Percentiles rank a stretch among this genome's conserved stretches.
Evolutionary conservation across 2,329 filamentous ascomycete species (phyloP).

Genomic region (Cladobotryum protrusum): DNA sequence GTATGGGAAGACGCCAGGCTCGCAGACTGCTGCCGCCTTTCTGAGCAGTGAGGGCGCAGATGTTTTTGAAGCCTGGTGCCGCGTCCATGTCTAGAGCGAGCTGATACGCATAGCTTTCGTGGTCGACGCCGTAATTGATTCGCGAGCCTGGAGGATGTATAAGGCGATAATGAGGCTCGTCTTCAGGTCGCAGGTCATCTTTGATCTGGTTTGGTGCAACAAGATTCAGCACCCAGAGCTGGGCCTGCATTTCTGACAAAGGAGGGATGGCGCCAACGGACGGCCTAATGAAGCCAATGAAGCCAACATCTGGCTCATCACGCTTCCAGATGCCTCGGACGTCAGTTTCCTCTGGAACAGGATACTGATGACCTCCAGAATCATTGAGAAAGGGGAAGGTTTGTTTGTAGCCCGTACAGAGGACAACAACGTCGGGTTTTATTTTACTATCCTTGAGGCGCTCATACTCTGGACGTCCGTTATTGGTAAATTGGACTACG

Average conservation of each 20-base stretch:
- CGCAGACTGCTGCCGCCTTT: slow-evolving; percentile 9
- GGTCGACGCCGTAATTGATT: slow-evolving; percentile 37
- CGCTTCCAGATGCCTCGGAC: slow-evolving; percentile 44
- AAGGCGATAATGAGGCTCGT: slow-evolving; percentile 34
- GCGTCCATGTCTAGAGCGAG: slow-evolving; percentile 37
- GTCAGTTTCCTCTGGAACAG: slow-evolving; percentile 39
- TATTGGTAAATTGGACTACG: slow-evolving; percentile 28
- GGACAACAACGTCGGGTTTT: slow-evolving; percentile 36
- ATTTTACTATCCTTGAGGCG: slow-evolving; percentile 23
- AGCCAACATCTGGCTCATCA: slow-evolving; percentile 32
- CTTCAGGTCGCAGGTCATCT: slow-evolving; percentile 20
- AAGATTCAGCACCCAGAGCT: slow-evolving; percentile 36
- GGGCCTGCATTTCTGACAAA: slow-evolving; percentile 39
- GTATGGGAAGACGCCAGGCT: slow-evolving; percentile 18
- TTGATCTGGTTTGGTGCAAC: slow-evolving; percentile 18
- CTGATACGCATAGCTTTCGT: slow-evolving; percentile 42
- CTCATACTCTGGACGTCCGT: slow-evolving; percentile 23
- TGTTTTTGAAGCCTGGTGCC: slow-evolving; percentile 28
- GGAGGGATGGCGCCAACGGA: slow-evolving; percentile 39
- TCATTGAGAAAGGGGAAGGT: slow-evolving; percentile 31
- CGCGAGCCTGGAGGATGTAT: slow-evolving; percentile 23
- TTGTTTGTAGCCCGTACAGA: slow-evolving; percentile 39
- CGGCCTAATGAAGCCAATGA: slow-evolving; percentile 41
- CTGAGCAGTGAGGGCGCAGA: slow-evolving; percentile 22
- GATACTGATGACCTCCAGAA: slow-evolving; percentile 21